These are phyloP conservation scores for Brassica balearica DNA, from an alignment of 441 rosid species.

Conservation along the genomic window DNA sequence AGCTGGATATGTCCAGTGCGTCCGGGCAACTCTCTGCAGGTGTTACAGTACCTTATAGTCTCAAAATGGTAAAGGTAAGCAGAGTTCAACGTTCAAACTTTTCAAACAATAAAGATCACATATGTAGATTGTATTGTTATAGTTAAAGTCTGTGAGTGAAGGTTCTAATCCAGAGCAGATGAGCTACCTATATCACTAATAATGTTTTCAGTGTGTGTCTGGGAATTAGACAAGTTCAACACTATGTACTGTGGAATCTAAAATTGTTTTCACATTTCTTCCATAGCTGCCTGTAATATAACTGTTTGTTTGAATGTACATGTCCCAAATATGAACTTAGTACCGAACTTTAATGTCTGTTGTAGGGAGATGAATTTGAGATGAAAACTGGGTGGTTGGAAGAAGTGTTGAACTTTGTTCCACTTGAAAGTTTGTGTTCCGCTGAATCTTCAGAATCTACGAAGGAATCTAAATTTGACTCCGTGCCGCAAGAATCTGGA, in stretches of 20 bases:
- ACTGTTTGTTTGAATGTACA: not conserved
- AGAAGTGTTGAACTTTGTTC: conserved; percentile 52
- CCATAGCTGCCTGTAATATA: conserved; percentile 1
- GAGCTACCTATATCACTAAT: conserved; percentile 23
- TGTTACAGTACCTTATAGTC: conserved; percentile 49
- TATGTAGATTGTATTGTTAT: conserved; percentile 22
- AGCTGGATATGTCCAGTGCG: conserved; percentile 53
- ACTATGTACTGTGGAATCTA: conserved; percentile 17
- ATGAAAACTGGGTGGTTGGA: conserved; percentile 48
- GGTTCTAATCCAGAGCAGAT: conserved; percentile 15
- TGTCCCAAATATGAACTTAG: conserved; percentile 13
- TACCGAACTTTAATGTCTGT: conserved; percentile 22
- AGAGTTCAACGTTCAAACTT: conserved; percentile 15
- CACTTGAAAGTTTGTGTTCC: conserved; percentile 46
- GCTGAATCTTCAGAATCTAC: conserved; percentile 47
- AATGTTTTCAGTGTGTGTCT: conserved; percentile 21
- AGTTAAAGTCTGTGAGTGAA: conserved; percentile 22
- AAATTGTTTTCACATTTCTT: conserved; percentile 13
- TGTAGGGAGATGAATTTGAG: conserved; percentile 52
- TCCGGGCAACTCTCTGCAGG: conserved; percentile 60
- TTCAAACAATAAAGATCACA: not conserved
- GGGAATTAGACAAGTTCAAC: not conserved
- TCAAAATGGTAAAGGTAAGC: conserved; percentile 45
- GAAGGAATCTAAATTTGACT: conserved; percentile 49
- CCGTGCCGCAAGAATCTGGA: conserved; percentile 47